phyloP scores from a whole-genome alignment of 2,329 filamentous ascomycete genomes.

The Didymella segeticola region DNA sequence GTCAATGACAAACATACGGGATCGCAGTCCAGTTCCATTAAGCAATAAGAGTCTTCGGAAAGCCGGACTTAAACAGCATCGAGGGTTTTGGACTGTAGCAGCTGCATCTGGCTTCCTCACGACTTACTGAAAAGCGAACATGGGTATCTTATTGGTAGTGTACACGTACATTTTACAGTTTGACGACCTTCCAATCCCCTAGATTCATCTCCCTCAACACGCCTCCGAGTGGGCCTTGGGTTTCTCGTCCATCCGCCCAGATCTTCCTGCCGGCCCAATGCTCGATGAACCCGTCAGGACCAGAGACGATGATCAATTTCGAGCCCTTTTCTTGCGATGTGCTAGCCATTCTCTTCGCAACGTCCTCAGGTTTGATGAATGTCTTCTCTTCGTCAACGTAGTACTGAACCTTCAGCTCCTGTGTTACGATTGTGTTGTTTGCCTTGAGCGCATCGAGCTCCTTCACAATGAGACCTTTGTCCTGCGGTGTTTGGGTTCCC shows the following conservation, averaged over 20 bases:
- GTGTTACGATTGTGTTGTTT: constrained; percentile 19
- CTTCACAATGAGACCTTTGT: constrained; percentile 61
- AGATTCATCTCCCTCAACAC: constrained; percentile 67
- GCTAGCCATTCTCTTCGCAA: constrained; percentile 38
- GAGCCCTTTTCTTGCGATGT: constrained; percentile 51
- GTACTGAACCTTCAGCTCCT: constrained; percentile 65
- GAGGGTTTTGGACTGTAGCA: neutral
- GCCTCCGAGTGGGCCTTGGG: constrained; percentile 77
- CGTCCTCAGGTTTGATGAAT: constrained; percentile 60
- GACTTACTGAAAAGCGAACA: neutral
- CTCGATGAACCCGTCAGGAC: constrained; percentile 87
- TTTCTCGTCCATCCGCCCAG: constrained; percentile 74
- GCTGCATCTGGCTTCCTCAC: neutral
- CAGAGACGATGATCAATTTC: constrained; percentile 82
- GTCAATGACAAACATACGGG: neutral
- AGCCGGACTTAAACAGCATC: neutral
- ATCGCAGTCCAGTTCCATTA: too few species aligned
- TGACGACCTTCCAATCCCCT: constrained; percentile 65
- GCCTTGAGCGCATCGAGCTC: constrained; percentile 69
- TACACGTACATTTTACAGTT: constrained; percentile 54
- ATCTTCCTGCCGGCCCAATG: constrained; percentile 81
- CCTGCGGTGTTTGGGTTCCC: constrained; percentile 2
- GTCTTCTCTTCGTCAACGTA: constrained; percentile 82
- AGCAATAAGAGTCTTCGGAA: neutral
- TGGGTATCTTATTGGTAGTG: constrained; percentile 17